Evolutionary conservation across 495 filamentous ascomycete genomes (phyloP), one percentile per base, ranked within the genome.

Genomic region (Daldinia decipiens): DNA sequence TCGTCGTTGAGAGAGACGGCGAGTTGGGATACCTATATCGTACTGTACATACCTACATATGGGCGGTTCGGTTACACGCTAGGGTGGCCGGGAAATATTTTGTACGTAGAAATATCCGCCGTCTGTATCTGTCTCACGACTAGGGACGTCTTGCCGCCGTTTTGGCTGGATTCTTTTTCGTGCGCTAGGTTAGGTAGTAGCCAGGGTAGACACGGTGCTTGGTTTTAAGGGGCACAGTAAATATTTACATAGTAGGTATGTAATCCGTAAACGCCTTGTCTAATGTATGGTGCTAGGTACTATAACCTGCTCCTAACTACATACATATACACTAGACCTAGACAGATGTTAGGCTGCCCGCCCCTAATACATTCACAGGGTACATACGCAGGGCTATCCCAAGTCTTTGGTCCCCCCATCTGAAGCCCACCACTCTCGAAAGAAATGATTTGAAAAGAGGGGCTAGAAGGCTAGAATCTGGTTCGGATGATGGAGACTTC

Each of bases 401-500:
- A 26, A 58, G 51, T 15, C 11, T 47, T 36, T n/a, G 63, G 68
- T 17, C 59, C 53, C 45, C 53, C 53, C 45, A 39, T 67, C 62
- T 21, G 39, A 38, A 47, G 38, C 24, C 51, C 52, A 45, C 58
- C 58, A 58, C 59, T 45, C 58, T 67, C 62, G 63, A 47, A 47
- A 17, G 21, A 59, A 60, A 63, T 67, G 58, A 71, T 59, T 45
- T 67, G 68, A 71, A 71, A 71, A 67, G 68, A 71, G 68, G 68
- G 68, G 62, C 43, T 12, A 15, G 31, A 38, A 19, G 62, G 0
- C 21, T 4, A 24, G 8, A 21, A 21, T 47, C 55, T 52, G n/a
- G 19, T 51, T 66, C 43, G 40, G 34, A 56, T 21, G 34, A 47
- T 32, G 51, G 29, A 34, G 53, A 47, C 1, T 47, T 24, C 17